phyloP scores from a whole-genome alignment of 305 asterid genomes.

The Plantago rigida region DNA sequence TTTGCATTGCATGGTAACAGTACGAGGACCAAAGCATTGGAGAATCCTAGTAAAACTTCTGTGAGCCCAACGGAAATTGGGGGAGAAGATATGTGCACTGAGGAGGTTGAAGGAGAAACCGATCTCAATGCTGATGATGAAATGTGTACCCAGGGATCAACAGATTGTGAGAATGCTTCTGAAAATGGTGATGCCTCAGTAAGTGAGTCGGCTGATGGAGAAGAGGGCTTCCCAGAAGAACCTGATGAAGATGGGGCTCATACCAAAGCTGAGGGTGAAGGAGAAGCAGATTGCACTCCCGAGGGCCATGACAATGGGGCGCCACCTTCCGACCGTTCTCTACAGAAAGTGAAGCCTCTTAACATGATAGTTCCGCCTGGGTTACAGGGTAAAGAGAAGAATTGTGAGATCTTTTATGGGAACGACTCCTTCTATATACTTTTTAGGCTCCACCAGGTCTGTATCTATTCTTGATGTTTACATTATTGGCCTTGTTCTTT shows the following conservation, averaged over 20 bases:
- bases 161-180: conserved; percentile 70
- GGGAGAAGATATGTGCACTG: conserved; percentile 29
- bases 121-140: conserved; percentile 51
- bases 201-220: conserved; percentile 70
- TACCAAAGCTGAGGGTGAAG: conserved; percentile 71
- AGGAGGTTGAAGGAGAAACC: conserved; percentile 41
- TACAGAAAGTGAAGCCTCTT: conserved; percentile 61
- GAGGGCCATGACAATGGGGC: conserved; percentile 49
- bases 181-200: conserved; percentile 61
- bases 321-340: conserved; percentile 38
- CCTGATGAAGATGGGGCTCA: conserved; percentile 51
- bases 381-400: conserved; percentile 38
- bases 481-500: conserved; percentile 14
- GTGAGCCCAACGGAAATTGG: conserved; percentile 29
- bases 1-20: conserved; percentile 30
- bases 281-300: conserved; percentile 50
- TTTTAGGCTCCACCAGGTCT: conserved; percentile 87
- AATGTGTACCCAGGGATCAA: conserved; percentile 57
- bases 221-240: conserved; percentile 59
- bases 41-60: conserved; percentile 31
- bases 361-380: conserved; percentile 35
- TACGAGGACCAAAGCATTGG: conserved; percentile 29
- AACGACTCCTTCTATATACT: conserved; percentile 77
- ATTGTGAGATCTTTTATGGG: conserved; percentile 58
- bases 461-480: conserved; percentile 20